Conservation (phyloP, 2,329 filamentous ascomycete species). For the Cladosporium sp. region DNA sequence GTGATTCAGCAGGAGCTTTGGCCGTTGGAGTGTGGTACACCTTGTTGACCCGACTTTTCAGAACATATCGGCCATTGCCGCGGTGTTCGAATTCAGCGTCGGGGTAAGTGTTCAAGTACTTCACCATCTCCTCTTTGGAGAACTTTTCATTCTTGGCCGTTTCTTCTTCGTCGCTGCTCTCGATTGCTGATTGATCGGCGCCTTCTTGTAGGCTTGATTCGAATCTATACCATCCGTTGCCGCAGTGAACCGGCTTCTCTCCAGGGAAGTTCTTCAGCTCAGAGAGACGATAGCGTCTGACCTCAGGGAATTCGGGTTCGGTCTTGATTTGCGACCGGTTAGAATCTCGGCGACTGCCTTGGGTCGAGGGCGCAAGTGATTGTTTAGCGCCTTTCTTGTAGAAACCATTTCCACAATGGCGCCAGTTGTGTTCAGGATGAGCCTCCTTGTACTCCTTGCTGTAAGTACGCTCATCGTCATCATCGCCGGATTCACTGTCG, state of each 20-base stretch:
- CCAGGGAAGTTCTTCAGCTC: conserved; percentile 27
- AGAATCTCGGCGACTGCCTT: conserved; percentile 12
- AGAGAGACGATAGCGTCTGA: conserved; percentile 21
- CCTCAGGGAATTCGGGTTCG: background rate
- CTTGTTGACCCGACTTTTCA: conserved; percentile 19
- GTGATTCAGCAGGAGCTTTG: conserved; percentile 5
- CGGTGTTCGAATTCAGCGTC: conserved; percentile 21
- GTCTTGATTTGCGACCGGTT: conserved; percentile 10
- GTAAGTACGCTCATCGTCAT: conserved; percentile 23
- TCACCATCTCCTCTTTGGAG: conserved; percentile 22
- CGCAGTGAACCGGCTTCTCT: conserved; percentile 28
- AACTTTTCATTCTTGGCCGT: conserved; percentile 10
- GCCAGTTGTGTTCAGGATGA: conserved; percentile 26
- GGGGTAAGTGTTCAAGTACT: conserved; percentile 19
- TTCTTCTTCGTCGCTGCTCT: conserved; percentile 13
- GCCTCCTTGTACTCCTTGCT: conserved; percentile 25
- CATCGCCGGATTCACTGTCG: conserved; percentile 10
- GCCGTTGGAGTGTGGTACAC: background rate
- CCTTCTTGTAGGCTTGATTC: background rate
- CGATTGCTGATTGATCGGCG: conserved; percentile 19
- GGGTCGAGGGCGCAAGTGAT: background rate
- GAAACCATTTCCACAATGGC: conserved; percentile 32
- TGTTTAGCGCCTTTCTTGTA: conserved; percentile 26
- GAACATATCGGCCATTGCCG: conserved; percentile 22
- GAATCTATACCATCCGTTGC: conserved; percentile 30